Evolutionary conservation across 768 basidiomycete genomes (phyloP), one percentile per base, ranked within the genome.

Genomic region (Gautieria morchelliformis): DNA sequence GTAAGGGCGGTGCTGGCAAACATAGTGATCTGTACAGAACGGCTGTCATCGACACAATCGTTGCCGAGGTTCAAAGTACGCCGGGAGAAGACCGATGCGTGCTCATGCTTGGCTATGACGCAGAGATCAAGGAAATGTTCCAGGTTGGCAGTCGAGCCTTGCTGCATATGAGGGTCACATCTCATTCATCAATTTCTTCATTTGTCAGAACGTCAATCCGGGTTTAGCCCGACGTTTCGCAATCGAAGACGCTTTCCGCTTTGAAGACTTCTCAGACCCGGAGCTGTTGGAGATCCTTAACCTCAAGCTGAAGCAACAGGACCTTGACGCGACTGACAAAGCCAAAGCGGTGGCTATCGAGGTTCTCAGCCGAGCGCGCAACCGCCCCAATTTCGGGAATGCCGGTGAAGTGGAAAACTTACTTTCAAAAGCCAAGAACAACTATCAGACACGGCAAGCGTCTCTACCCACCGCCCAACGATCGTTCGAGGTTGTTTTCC

Each of bases 61-160:
- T 87, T 0, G 85, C 85, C 0, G 85, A 87, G 65, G 78, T 87
- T 3, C 85, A 87, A 62, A 83, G 77, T 46, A 75, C 75, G 0
- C 81, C 82, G 0, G 84, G 85, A 4, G 85, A 87, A 63, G 85
- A 87, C 64, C 75, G 84, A 32, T 85, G 83, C 53, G 81, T 87
- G 0, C 69, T 87, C 11, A 66, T 87, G 45, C 64, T 84, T 1
- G 85, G 85, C 0, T 87, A 87, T 66, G 78, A 80, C 58, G 72
- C 78, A 5, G 73, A 85, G 62, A 86, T 87, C 77, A 65, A 69
- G n/a, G 80, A 86, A 24, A 87, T 87, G 86, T 86, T 86, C 67
- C 82, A 84, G 71, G 85, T n/a, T n/a, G n/a, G n/a, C n/a, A n/a
- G n/a, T n/a, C n/a, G n/a, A n/a, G n/a, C n/a, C n/a, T n/a, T n/a